Conservation (phyloP, 1,284 basidiomycete genomes). For the Entoloma clypeatum region DNA sequence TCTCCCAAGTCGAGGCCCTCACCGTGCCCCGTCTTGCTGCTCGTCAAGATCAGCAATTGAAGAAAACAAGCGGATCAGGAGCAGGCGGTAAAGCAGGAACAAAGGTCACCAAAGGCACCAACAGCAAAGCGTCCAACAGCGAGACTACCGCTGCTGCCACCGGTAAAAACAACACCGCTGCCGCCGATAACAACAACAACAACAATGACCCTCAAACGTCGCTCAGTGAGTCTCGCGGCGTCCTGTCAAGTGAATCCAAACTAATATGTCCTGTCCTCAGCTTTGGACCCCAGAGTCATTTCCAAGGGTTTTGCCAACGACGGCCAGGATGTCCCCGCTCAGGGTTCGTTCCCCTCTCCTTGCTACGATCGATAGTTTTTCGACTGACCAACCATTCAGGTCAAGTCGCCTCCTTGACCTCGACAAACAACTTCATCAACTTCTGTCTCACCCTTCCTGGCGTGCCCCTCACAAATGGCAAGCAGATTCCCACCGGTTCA, state of each 20-base stretch:
- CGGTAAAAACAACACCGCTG: conserved; percentile 9
- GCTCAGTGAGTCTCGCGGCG: conserved; percentile 27
- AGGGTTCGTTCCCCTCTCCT: conserved; percentile 19
- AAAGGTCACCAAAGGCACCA: too few relatives aligned
- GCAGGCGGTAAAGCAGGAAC: too few relatives aligned
- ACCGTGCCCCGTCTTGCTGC: conserved; percentile 22
- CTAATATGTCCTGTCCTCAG: conserved; percentile 28
- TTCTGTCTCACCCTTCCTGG: conserved; percentile 52
- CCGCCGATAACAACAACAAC: conserved; percentile 1
- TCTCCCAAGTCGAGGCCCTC: conserved; percentile 38
- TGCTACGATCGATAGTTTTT: conserved; percentile 1
- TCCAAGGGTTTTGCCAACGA: conserved; percentile 48
- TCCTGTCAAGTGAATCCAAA: conserved; percentile 11
- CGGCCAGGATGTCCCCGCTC: conserved; percentile 42
- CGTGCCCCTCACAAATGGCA: conserved; percentile 55
- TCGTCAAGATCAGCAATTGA: conserved; percentile 27
- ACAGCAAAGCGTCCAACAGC: too few relatives aligned
- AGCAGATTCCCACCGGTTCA: conserved; percentile 56
- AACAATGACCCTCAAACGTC: conserved; percentile 37
- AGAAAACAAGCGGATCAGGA: conserved; percentile 6
- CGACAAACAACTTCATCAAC: conserved; percentile 73
- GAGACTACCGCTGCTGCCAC: too few relatives aligned
- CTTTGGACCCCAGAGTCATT: conserved; percentile 52
- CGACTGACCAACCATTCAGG: conserved; percentile 25
- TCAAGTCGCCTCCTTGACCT: conserved; percentile 58